These are phyloP conservation scores for Smittium culicis DNA, from an alignment of 371 early-diverging fungal species.

Conservation along the genomic window DNA sequence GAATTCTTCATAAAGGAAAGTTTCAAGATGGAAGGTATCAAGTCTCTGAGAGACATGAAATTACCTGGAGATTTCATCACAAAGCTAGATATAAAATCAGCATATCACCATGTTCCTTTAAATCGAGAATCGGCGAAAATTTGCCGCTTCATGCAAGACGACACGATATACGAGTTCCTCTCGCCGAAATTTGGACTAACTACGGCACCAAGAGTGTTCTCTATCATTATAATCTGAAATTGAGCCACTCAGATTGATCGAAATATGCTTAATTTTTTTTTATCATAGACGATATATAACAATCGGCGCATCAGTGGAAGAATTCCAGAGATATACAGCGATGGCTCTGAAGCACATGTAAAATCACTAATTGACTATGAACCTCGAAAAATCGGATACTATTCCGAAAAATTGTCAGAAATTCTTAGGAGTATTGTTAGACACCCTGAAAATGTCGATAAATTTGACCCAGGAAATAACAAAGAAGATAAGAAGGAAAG, in stretches of 20 bases:
- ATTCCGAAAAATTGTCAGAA: conserved; percentile 26
- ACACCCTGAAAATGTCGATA: conserved; percentile 13
- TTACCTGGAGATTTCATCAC: neutral
- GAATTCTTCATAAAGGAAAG: neutral
- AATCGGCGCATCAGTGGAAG: neutral
- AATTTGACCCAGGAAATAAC: neutral
- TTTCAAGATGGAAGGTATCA: neutral
- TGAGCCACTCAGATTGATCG: neutral
- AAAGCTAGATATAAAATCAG: neutral
- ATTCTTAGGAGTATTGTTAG: conserved; percentile 29
- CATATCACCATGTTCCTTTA: neutral
- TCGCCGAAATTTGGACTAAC: neutral
- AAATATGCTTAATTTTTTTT: neutral
- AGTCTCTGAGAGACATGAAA: neutral
- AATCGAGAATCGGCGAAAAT: neutral
- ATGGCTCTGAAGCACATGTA: neutral
- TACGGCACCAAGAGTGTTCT: neutral
- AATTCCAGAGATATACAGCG: neutral
- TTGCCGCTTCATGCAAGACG: neutral
- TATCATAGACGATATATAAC: neutral
- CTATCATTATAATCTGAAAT: neutral
- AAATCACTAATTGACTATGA: conserved; percentile 15
- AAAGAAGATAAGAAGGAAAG: neutral
- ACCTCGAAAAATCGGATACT: conserved; percentile 18
- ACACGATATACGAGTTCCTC: neutral